These are phyloP conservation scores for Lactifluus pinguis DNA, from an alignment of 768 basidiomycete species.

Conservation along the genomic window DNA sequence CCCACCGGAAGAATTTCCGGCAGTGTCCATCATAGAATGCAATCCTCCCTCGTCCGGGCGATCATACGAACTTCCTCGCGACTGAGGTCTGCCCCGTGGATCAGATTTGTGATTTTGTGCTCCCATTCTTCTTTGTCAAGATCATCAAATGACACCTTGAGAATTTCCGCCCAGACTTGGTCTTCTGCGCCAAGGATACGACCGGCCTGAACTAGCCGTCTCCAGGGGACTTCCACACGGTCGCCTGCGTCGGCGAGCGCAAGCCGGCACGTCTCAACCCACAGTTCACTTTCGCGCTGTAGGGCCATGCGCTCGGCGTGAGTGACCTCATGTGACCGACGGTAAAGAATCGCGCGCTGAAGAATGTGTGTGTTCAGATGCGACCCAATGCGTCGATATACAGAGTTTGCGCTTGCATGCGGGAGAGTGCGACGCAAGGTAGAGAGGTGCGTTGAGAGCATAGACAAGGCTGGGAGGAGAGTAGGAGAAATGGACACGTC, in stretches of 20 bases:
- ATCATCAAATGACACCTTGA: background rate
- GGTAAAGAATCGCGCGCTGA: constrained; percentile 74
- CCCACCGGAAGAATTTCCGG: background rate
- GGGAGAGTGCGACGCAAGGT: constrained; percentile 62
- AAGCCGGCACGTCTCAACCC: constrained; percentile 69
- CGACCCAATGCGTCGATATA: constrained; percentile 70
- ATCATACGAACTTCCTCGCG: constrained; percentile 53
- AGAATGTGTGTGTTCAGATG: constrained; percentile 70
- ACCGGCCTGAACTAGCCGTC: constrained; percentile 58
- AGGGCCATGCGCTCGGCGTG: constrained; percentile 52
- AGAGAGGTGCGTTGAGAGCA: constrained; percentile 70
- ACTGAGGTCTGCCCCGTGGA: constrained; percentile 54
- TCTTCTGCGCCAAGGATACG: constrained; percentile 55
- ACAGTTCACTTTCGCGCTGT: constrained; percentile 65
- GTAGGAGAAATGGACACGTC: constrained; percentile 54
- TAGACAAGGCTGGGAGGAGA: constrained; percentile 65
- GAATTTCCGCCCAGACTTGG: constrained; percentile 11
- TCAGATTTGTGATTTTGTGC: constrained; percentile 36
- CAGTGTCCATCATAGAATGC: constrained; percentile 20
- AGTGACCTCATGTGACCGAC: constrained; percentile 54
- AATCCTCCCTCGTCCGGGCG: constrained; percentile 39
- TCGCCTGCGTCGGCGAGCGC: constrained; percentile 44
- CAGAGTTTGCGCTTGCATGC: constrained; percentile 38
- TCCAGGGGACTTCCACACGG: constrained; percentile 71
- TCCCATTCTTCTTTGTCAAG: constrained; percentile 41